Conservation (phyloP, 2,329 filamentous ascomycete genomes). For the Boeremia lycopersici region DNA sequence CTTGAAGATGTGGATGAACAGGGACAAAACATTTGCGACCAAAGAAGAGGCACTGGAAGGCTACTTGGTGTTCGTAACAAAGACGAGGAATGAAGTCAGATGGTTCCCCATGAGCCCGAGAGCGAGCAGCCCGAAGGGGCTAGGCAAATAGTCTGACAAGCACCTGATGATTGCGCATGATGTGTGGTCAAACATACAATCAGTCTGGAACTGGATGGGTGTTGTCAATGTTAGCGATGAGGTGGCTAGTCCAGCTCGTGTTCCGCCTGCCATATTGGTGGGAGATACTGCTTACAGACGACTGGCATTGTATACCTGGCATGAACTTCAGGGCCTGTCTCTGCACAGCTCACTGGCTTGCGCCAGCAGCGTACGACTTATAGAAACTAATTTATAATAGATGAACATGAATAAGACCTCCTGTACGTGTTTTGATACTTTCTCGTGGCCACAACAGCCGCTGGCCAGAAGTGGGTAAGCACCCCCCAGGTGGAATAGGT, state of each 20-base stretch:
- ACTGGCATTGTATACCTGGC: slow-evolving; percentile 15
- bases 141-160: slow-evolving; percentile 1
- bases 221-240: neutral
- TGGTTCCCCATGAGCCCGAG: slow-evolving; percentile 29
- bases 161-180: neutral
- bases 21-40: slow-evolving; percentile 28
- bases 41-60: slow-evolving; percentile 33
- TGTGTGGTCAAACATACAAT: neutral
- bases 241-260: neutral
- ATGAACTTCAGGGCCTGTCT: neutral
- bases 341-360: neutral
- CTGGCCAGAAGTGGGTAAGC: too few relatives aligned
- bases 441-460: too few relatives aligned
- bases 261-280: neutral
- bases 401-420: neutral
- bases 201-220: neutral
- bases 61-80: slow-evolving; percentile 33
- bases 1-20: slow-evolving; percentile 41
- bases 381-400: neutral
- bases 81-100: slow-evolving; percentile 29
- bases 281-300: neutral
- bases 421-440: neutral
- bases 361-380: neutral
- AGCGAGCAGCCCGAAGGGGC: slow-evolving; percentile 4
- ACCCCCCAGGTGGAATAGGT: too few relatives aligned